Evolutionary conservation across 2,329 filamentous ascomycete genomes (phyloP).

Genomic region (Cladorrhinum sp.): DNA sequence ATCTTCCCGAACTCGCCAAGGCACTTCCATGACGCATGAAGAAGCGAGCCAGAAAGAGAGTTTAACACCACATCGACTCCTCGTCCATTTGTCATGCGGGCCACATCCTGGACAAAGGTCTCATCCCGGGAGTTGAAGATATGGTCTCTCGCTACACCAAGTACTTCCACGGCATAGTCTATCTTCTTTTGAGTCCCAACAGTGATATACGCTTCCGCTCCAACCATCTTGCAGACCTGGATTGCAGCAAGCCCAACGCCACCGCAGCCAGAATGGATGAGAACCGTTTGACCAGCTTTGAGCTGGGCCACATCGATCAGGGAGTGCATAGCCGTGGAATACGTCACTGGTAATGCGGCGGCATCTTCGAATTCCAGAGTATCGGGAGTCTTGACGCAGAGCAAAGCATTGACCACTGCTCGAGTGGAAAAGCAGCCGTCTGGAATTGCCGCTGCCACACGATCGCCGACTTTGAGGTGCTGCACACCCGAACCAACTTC

Average conservation of each 20-base stretch:
- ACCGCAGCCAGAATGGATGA: conserved; percentile 37
- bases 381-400: conserved; percentile 34
- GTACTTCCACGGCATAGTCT: conserved; percentile 30
- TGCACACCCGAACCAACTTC: neutral
- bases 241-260: conserved; percentile 35
- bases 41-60: conserved; percentile 38
- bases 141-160: conserved; percentile 31
- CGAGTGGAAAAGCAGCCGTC: conserved; percentile 6
- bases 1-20: conserved; percentile 26
- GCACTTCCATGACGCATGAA: conserved; percentile 44
- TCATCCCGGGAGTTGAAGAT: conserved; percentile 36
- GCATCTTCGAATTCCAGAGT: conserved; percentile 33
- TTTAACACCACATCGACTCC: conserved; percentile 42
- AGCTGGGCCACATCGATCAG: conserved; percentile 34
- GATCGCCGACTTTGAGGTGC: conserved; percentile 31
- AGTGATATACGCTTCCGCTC: conserved; percentile 37
- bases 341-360: conserved; percentile 34
- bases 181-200: conserved; percentile 37
- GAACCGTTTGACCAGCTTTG: conserved; percentile 30
- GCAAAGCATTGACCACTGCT: neutral
- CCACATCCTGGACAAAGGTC: conserved; percentile 33
- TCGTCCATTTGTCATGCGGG: conserved; percentile 28
- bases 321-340: conserved; percentile 33
- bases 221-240: conserved; percentile 30
- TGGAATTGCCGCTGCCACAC: conserved; percentile 15